Percentiles rank a stretch among this genome's conserved stretches.
These are phyloP conservation scores for Trebouxiophyceae sp. DNA, from an alignment of 163 green algal genomes.

Conservation along the genomic window DNA sequence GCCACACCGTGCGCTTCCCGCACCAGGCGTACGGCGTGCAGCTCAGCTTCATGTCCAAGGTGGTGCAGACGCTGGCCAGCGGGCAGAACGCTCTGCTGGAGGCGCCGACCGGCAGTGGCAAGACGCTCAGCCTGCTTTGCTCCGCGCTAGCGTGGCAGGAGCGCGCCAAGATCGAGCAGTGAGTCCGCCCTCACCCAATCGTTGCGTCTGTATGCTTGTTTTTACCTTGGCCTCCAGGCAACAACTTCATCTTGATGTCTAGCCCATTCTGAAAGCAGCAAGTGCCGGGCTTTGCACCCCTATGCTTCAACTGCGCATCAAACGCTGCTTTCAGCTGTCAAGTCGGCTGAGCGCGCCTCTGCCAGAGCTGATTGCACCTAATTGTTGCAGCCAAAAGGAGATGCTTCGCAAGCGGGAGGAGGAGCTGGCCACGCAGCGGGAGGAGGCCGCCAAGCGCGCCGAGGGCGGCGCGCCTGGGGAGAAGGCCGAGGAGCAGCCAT, in stretches of 20 bases:
- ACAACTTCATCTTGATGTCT: no score
- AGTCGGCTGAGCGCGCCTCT: no score
- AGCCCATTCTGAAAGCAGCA: no score
- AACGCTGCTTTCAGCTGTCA: no score
- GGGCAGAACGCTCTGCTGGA: slow-evolving; percentile 79
- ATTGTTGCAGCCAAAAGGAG: background rate
- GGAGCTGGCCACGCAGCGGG: background rate
- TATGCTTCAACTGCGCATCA: no score
- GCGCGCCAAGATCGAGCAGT: slow-evolving; percentile 16
- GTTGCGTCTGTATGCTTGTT: background rate
- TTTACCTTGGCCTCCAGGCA: background rate
- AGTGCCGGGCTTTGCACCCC: no score
- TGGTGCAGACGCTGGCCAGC: slow-evolving; percentile 47
- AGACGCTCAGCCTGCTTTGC: slow-evolving; percentile 95
- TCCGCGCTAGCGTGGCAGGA: slow-evolving; percentile 83
- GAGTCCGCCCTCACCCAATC: background rate
- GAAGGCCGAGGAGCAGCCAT: background rate
- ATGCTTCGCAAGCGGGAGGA: background rate
- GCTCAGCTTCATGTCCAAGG: slow-evolving; percentile 62
- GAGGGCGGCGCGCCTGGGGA: background rate
- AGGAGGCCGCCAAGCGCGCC: background rate
- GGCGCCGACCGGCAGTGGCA: slow-evolving; percentile 83
- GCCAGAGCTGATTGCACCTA: no score
- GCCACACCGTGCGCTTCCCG: slow-evolving; percentile 74
- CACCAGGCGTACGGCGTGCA: slow-evolving; percentile 83